phyloP scores from a whole-genome alignment of 805 yeast genomes.

The Candida tallmaniae region DNA sequence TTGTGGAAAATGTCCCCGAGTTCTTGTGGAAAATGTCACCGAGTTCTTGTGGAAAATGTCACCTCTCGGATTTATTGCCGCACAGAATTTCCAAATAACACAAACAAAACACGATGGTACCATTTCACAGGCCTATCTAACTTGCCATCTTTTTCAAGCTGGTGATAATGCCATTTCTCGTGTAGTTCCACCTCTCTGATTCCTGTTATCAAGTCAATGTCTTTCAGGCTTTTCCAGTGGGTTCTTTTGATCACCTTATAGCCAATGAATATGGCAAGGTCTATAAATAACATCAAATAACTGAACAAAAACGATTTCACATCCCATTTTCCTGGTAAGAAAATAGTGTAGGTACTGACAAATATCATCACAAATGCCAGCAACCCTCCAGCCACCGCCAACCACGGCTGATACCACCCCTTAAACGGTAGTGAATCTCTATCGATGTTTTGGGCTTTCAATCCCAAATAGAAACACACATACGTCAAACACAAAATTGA shows the following conservation, averaged over 20 bases:
- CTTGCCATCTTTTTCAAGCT: conserved; percentile 17
- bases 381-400: conserved; percentile 26
- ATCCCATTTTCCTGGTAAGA: conserved; percentile 36
- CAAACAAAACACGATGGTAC: neutral
- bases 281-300: conserved; percentile 40
- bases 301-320: conserved; percentile 39
- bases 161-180: conserved; percentile 30
- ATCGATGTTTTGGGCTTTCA: conserved; percentile 36
- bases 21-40: too few relatives aligned
- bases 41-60: too few relatives aligned
- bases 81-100: too few relatives aligned
- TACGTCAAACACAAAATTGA: conserved; percentile 44
- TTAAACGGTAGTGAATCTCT: conserved; percentile 30
- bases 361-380: conserved; percentile 29
- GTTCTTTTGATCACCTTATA: conserved; percentile 39
- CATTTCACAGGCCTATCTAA: conserved; percentile 1
- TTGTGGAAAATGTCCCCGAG: too few relatives aligned
- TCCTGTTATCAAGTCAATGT: conserved; percentile 36
- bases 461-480: conserved; percentile 48
- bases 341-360: conserved; percentile 34
- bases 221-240: conserved; percentile 24
- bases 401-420: conserved; percentile 35
- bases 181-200: conserved; percentile 37
- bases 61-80: too few relatives aligned
- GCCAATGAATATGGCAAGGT: conserved; percentile 26